Percentiles rank a stretch among this genome's conserved stretches.
phyloP scores from a whole-genome alignment of 2,329 filamentous ascomycete genomes.

The Colletotrichum echinochloae region DNA sequence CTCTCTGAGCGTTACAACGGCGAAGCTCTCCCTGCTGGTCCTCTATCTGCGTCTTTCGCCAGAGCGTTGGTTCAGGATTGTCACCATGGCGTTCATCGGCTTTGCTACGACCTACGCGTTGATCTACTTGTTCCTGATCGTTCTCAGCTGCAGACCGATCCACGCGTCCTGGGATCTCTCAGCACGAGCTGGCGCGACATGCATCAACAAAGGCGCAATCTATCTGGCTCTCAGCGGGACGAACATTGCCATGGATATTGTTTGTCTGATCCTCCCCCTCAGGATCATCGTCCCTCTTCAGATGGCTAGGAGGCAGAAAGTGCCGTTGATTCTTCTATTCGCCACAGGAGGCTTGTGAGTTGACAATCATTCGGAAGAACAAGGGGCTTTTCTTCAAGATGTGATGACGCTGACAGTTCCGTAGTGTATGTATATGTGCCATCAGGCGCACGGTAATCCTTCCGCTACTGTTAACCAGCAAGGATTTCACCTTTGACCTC shows the following conservation, averaged over 20 bases:
- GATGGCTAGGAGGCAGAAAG: slow-evolving; percentile 35
- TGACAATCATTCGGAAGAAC: no score
- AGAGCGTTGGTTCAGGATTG: slow-evolving; percentile 46
- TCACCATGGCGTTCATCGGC: slow-evolving; percentile 47
- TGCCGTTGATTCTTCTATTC: slow-evolving; percentile 33
- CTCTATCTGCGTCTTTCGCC: slow-evolving; percentile 44
- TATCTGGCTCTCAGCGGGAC: slow-evolving; percentile 33
- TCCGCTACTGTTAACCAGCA: slow-evolving; percentile 42
- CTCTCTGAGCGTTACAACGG: slow-evolving; percentile 36
- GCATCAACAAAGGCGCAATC: slow-evolving; percentile 26
- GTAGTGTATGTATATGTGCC: slow-evolving; percentile 47
- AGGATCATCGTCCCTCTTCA: slow-evolving; percentile 37
- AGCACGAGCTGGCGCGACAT: neutral
- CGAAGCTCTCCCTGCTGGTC: slow-evolving; percentile 39
- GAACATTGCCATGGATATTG: slow-evolving; percentile 39
- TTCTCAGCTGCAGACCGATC: slow-evolving; percentile 32
- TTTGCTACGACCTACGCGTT: slow-evolving; percentile 49
- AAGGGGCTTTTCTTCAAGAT: no score
- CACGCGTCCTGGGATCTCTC: slow-evolving; percentile 33
- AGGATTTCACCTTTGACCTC: slow-evolving; percentile 47
- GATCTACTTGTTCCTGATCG: slow-evolving; percentile 43
- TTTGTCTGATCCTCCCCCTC: slow-evolving; percentile 35
- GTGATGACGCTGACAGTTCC: neutral
- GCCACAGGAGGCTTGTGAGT: slow-evolving; percentile 36
- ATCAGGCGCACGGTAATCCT: slow-evolving; percentile 48